Base-by-base conservation (phyloP, 345 rosid species). In the Linum tenue region DNA sequence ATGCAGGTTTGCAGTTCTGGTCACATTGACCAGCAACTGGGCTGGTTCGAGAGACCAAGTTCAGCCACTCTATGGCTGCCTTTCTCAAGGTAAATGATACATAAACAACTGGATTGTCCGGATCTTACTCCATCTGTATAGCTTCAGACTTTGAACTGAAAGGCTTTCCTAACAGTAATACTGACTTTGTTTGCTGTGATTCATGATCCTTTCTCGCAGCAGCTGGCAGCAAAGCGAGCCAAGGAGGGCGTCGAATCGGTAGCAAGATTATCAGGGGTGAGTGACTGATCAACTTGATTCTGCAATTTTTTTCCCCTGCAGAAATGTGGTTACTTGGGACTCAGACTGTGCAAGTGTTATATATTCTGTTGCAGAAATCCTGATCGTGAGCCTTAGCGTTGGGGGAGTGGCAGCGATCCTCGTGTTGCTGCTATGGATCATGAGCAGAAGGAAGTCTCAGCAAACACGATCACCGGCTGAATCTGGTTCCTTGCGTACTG, bases 1-100 rank as follows among this genome's bases (percentile, higher is more conserved):
- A 5, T 85, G 87, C 56, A 73, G 76, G 59, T 79, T 79, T 75
- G 81, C 84, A 15, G 73, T 73, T 5, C 37, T 85, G 71, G 66
- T 85, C 6, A 71, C 81, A 11, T 44, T 83, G 64, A 76, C 71
- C 41, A 74, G 90, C 63, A 64, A 56, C 40, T 39, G 44, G 58
- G 64, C 79, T 66, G 74, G 64, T 64, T 73, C 81, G 59, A 59
- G 42, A 40, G 65, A 59, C 12, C 70, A 75, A 84, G 64, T 58
- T 12, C 63, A 60, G 15, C 72, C 70, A 6, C 62, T 78, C 41
- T 76, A 74, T 50, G 39, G 73, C n/a, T 85, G 86, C 75, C 79
- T 85, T 62, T 39, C 63, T n/a, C 39, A 40, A 71, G 78, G 81
- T 81, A 76, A 70, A n/a, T n/a, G n/a, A 14, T 42, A 12, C 14